Percentiles rank a stretch among this genome's conserved stretches.
phyloP scores from a whole-genome alignment of 2,329 filamentous ascomycete genomes.

The Aspergillus sp. region DNA sequence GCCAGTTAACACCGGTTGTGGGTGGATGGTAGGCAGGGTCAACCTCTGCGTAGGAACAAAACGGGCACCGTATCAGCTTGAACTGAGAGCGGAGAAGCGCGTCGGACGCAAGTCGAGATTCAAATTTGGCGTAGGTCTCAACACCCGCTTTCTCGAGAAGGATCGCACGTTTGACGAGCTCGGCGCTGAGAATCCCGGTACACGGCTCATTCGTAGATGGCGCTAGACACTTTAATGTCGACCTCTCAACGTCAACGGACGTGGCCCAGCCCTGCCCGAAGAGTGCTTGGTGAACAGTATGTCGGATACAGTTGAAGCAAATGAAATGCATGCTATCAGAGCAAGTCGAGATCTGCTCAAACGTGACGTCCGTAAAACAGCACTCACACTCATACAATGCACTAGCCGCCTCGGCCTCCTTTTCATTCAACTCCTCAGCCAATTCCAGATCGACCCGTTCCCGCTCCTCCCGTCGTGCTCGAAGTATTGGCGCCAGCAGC shows the following conservation, averaged over 20 bases:
- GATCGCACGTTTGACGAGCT: conserved; percentile 72
- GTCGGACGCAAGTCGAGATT: conserved; percentile 76
- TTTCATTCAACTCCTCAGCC: conserved; percentile 44
- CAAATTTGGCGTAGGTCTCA: conserved; percentile 72
- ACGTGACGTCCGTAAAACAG: conserved; percentile 48
- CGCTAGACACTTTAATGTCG: conserved; percentile 81
- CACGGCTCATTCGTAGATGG: conserved; percentile 68
- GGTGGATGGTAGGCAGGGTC: conserved; percentile 70
- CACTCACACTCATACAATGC: conserved; percentile 51
- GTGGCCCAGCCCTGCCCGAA: conserved; percentile 91
- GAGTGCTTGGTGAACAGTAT: conserved; percentile 79
- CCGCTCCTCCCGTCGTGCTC: conserved; percentile 36
- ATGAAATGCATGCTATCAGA: conserved; percentile 45
- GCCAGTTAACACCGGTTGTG: conserved; percentile 54
- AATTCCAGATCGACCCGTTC: conserved; percentile 37
- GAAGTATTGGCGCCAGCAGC: conserved; percentile 39
- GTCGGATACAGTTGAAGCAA: conserved; percentile 72
- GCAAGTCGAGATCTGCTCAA: conserved; percentile 49
- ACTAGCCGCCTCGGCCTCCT: conserved; percentile 41
- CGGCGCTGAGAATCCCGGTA: conserved; percentile 66
- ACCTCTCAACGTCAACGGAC: conserved; percentile 70
- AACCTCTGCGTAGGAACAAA: conserved; percentile 87
- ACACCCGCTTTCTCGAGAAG: conserved; percentile 65
- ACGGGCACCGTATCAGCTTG: conserved; percentile 80
- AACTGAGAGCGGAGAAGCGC: conserved; percentile 70